phyloP scores from a whole-genome alignment of 805 yeast species.

The Brettanomyces nanus region DNA sequence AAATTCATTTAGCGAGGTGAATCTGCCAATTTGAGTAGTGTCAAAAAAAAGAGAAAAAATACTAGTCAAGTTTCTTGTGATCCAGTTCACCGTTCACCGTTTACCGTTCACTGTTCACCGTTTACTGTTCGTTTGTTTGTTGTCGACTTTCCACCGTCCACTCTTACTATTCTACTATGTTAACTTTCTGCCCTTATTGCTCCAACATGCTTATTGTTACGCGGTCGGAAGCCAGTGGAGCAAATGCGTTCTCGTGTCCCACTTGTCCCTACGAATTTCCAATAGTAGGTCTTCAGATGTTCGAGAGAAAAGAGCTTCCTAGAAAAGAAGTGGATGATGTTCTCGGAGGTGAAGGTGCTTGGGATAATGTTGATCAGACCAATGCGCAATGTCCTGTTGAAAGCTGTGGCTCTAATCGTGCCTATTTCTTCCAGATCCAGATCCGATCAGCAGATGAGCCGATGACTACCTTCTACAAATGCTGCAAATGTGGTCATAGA shows the following conservation, averaged over 20 bases:
- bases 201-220: conserved; percentile 80
- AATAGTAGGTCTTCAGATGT: conserved; percentile 74
- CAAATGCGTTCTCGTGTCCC: conserved; percentile 73
- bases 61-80: no score
- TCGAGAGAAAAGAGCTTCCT: conserved; percentile 73
- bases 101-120: no score
- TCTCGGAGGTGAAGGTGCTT: conserved; percentile 92
- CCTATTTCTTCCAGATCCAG: conserved; percentile 94
- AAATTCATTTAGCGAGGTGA: no score
- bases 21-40: no score
- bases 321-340: conserved; percentile 94
- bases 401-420: conserved; percentile 78
- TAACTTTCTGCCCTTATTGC: conserved; percentile 92
- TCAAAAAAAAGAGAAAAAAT: no score
- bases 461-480: conserved; percentile 96
- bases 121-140: no score
- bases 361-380: conserved; percentile 99
- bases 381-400: conserved; percentile 87
- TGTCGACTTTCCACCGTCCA: no score
- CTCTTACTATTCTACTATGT: conserved; percentile 58
- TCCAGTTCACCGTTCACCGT: no score
- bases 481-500: conserved; percentile 86
- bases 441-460: conserved; percentile 99
- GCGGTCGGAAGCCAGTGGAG: conserved; percentile 40
- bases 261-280: conserved; percentile 96